Evolutionary conservation across 352 stramenopile genomes (phyloP).

Genomic region (Lagenidium giganteum): DNA sequence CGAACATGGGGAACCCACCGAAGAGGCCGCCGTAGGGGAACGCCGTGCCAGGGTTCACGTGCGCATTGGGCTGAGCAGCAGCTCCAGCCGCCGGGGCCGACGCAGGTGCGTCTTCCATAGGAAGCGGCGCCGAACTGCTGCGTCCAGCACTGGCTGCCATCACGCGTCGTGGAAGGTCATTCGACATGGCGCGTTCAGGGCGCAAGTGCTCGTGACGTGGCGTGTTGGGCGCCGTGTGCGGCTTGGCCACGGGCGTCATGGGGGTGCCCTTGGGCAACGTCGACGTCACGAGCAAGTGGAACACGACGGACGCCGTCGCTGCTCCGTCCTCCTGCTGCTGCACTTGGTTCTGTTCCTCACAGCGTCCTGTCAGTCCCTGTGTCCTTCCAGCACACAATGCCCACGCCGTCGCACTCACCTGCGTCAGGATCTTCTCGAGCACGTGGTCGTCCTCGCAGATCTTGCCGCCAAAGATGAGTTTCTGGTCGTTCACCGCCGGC

Average conservation of each 20-base stretch:
- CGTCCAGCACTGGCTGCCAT: no score
- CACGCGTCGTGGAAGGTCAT: no score
- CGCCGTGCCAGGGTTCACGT: background rate
- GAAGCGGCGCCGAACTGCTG: background rate
- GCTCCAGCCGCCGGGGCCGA: background rate
- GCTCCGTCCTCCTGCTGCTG: conserved; percentile 19
- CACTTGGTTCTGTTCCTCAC: conserved; percentile 38
- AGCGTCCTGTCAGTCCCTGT: no score
- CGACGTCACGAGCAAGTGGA: conserved; percentile 68
- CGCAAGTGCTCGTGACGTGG: conserved; percentile 1
- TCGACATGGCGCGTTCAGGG: no score
- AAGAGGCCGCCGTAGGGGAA: conserved; percentile 9
- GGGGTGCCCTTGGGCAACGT: conserved; percentile 11
- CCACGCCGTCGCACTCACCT: conserved; percentile 7
- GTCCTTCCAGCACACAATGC: no score
- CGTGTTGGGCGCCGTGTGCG: background rate
- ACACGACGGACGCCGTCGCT: conserved; percentile 41
- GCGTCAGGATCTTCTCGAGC: conserved; percentile 35
- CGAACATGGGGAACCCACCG: conserved; percentile 2
- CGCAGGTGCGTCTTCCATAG: background rate
- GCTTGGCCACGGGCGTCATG: conserved; percentile 9
- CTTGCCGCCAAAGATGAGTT: conserved; percentile 86
- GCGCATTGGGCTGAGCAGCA: conserved; percentile 1
- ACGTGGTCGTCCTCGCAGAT: conserved; percentile 64
- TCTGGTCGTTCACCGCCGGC: conserved; percentile 50